Conservation (phyloP, 1,284 basidiomycete genomes). For the Schizopora paradoxa region DNA sequence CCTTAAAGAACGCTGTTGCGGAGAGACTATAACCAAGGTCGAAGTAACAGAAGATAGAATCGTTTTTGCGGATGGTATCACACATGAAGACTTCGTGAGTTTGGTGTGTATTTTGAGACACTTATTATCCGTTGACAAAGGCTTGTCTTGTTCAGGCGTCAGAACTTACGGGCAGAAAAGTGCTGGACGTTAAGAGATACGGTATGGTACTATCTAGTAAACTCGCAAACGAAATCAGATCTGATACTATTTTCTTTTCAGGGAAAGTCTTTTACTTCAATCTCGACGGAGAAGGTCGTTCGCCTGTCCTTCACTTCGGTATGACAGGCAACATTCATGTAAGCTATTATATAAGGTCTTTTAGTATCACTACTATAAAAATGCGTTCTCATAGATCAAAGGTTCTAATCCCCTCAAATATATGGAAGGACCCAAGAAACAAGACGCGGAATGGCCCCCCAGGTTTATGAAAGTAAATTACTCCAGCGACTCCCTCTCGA, state of each 20-base stretch:
- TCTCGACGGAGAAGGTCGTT: constrained; percentile 55
- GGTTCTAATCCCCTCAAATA: constrained; percentile 64
- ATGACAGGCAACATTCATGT: constrained; percentile 84
- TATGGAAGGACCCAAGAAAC: constrained; percentile 47
- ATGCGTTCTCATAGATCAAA: constrained; percentile 43
- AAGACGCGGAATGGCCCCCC: constrained; percentile 67
- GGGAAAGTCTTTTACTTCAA: constrained; percentile 79
- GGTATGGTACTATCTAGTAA: constrained; percentile 31
- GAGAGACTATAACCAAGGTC: constrained; percentile 53
- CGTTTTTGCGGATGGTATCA: constrained; percentile 60
- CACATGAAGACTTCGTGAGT: constrained; percentile 64
- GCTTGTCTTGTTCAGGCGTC: constrained; percentile 38
- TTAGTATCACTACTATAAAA: not conserved
- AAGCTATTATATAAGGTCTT: constrained; percentile 14
- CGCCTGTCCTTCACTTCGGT: constrained; percentile 75
- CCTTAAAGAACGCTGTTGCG: constrained; percentile 49
- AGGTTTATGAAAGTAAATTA: constrained; percentile 59
- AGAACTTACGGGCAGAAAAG: constrained; percentile 53
- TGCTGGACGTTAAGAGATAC: constrained; percentile 59
- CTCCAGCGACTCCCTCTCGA: constrained; percentile 5
- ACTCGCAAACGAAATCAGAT: not conserved
- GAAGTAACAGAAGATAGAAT: constrained; percentile 63
- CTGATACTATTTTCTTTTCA: constrained; percentile 21
- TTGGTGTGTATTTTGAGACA: not conserved
- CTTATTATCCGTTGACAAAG: not conserved